Evolutionary conservation across 148 eudicot species (phyloP), one percentile per base, ranked within the genome.

Genomic region (Vaccinium vitisidaea): DNA sequence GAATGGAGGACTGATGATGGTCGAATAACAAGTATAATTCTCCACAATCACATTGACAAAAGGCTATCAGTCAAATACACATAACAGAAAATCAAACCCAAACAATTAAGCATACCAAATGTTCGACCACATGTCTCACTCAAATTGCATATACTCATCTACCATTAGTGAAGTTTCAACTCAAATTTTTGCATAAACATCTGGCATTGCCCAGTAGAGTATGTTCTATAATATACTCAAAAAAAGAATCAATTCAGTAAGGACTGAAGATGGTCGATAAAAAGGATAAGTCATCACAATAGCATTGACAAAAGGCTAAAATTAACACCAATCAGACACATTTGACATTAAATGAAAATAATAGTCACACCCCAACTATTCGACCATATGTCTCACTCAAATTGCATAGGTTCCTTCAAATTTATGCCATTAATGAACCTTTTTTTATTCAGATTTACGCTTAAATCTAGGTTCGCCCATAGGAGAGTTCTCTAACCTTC

Each of bases 121-220:
- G 86, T 84, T 89, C 83, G 88, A 88, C 83, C 13, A 88, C 87
- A 85, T 89, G 89, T 65, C 76, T 11, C 16, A 56, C 54, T 6
- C 23, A 56, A 77, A 32, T 46, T 25, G 30, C n/a, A 23, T 61
- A 61, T 1, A 61, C n/a, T 19, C 27, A 43, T 43, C 0, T 0
- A 43, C 46, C 46, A 43, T 43, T 43, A 43, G 46, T 43, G 46
- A 43, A 43, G 46, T 43, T 43, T 43, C 46, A 0, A 5, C 46
- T 43, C 46, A 43, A 43, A 43, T 43, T 43, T 43, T 0, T 43
- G 46, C 46, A 43, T 43, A 43, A 43, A 43, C 0, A 43, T 43
- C 46, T 43, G 46, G 46, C 46, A 43, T 43, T 43, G 46, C 46
- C 46, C 46, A 43, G 0, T 43, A 0, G 46, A 43, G 46, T 43